Percentiles rank a stretch among this genome's conserved stretches.
phyloP scores from a whole-genome alignment of 225 moss, liverwort and hornwort species.

The Thuidium tamariscinum region DNA sequence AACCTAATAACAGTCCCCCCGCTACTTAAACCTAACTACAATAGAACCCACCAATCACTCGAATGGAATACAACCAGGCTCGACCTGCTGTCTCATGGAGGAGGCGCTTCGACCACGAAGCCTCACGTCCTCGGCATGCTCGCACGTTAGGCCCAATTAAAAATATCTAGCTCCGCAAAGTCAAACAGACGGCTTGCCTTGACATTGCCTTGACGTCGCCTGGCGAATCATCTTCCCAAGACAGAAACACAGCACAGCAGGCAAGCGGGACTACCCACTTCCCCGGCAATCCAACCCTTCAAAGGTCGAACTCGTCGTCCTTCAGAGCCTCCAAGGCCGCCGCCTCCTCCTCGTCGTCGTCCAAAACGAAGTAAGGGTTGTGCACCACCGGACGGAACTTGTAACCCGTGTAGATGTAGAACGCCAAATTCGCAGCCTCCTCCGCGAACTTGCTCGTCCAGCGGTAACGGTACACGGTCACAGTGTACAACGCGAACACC shows the following conservation, averaged over 20 bases:
- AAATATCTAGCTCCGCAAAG: neutral
- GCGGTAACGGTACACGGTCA: conserved; percentile 75
- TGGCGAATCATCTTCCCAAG: neutral
- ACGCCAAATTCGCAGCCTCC: conserved; percentile 80
- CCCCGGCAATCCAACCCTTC: neutral
- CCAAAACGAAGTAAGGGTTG: conserved; percentile 93
- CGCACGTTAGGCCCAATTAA: neutral
- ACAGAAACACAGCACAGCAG: neutral
- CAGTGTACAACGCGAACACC: conserved; percentile 80
- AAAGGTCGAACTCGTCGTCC: conserved; percentile 96
- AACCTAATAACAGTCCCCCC: neutral
- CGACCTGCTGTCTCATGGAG: neutral
- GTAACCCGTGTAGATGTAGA: conserved; percentile 91
- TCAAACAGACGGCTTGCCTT: neutral
- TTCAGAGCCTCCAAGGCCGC: conserved; percentile 67
- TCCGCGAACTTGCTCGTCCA: conserved; percentile 86
- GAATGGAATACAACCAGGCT: neutral
- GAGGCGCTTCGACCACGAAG: neutral
- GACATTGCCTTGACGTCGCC: neutral
- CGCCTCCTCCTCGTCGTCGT: conserved; percentile 90
- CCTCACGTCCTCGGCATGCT: neutral
- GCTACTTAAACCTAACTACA: neutral
- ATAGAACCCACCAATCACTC: neutral
- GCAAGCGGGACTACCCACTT: neutral
- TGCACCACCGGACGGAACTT: conserved; percentile 87